Evolutionary conservation across 1,139 yeast genomes (phyloP), one percentile per base, ranked within the genome.

Genomic region (Diutina catenulata): DNA sequence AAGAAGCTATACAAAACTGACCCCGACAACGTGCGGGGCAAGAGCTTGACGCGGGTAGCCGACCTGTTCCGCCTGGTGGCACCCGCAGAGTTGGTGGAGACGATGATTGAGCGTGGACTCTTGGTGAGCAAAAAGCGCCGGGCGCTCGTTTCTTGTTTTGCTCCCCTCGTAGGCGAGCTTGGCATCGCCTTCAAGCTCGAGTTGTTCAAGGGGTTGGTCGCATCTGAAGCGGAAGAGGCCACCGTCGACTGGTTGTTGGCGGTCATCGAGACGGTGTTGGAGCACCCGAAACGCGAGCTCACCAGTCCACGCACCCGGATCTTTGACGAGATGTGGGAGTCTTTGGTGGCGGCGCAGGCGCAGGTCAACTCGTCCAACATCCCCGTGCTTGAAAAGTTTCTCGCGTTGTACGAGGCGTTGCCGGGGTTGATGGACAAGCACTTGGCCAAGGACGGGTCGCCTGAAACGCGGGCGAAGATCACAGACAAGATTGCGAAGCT

Each of bases 371-470:
- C 18, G 18, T 9, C 13, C 4, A 10, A 31, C 14, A n/a, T 31
- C 26, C 19, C 35, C n/a, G 18, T 31, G 6, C 35, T n/a, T n/a
- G 35, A 31, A 13, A 20, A 31, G 22, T 14, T 31, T n/a, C 8
- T 31, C n/a, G n/a, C 11, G 2, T 21, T 31, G 3, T 20, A n/a
- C 25, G 14, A 10, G 4, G 21, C n/a, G 18, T 14, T 31, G 15
- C 22, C 7, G 4, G n/a, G 14, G 5, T 20, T 20, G 10, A 21
- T n/a, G 9, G 23, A 31, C 9, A 8, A 9, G 8, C 25, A 31
- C 4, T 21, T 31, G 22, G 15, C 18, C 3, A 31, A 29, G 15
- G 23, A 29, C 15, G 15, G n/a, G 3, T 10, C 24, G n/a, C 19
- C 20, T 8, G 18, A 19, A 4, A 8, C 14, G 19, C n/a, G 2